Conservation (phyloP, 2,329 filamentous ascomycete genomes). For the Rhinocladiella similis region DNA sequence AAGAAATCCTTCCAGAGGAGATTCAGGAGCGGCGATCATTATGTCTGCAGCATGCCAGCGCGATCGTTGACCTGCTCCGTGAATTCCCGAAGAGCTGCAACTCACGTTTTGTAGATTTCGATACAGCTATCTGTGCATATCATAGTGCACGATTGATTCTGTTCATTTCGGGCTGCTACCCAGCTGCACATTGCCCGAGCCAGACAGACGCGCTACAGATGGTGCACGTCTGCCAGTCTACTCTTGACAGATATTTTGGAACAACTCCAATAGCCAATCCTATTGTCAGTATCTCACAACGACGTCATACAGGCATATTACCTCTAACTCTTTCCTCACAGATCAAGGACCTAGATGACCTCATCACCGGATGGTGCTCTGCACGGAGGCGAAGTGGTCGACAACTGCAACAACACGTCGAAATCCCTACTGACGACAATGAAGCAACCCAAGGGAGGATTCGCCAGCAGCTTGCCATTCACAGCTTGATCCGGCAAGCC, state of each 20-base stretch:
- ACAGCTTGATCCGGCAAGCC: conserved; percentile 19
- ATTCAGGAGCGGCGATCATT: conserved; percentile 4
- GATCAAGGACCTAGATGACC: conserved; percentile 17
- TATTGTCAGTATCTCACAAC: conserved; percentile 3
- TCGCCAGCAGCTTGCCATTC: conserved; percentile 16
- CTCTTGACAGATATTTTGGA: conserved; percentile 14
- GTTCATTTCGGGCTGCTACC: conserved; percentile 12
- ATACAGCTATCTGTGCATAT: conserved; percentile 19
- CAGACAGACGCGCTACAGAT: conserved; percentile 12
- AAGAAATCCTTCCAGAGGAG: conserved; percentile 15
- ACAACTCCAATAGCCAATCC: conserved; percentile 16
- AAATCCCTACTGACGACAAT: conserved; percentile 8
- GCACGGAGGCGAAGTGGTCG: neutral
- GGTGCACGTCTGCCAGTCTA: conserved; percentile 12
- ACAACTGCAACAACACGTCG: conserved; percentile 8
- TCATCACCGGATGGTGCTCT: conserved; percentile 9
- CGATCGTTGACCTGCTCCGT: conserved; percentile 16
- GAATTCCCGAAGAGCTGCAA: conserved; percentile 18
- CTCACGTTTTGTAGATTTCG: conserved; percentile 13
- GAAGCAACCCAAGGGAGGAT: conserved; percentile 11
- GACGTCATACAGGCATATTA: neutral
- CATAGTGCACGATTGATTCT: conserved; percentile 19
- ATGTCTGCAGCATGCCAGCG: conserved; percentile 17
- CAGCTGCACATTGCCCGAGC: conserved; percentile 8
- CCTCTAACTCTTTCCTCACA: neutral